phyloP scores from a whole-genome alignment of 1,284 basidiomycete genomes.

The Leccinum pachyderme region DNA sequence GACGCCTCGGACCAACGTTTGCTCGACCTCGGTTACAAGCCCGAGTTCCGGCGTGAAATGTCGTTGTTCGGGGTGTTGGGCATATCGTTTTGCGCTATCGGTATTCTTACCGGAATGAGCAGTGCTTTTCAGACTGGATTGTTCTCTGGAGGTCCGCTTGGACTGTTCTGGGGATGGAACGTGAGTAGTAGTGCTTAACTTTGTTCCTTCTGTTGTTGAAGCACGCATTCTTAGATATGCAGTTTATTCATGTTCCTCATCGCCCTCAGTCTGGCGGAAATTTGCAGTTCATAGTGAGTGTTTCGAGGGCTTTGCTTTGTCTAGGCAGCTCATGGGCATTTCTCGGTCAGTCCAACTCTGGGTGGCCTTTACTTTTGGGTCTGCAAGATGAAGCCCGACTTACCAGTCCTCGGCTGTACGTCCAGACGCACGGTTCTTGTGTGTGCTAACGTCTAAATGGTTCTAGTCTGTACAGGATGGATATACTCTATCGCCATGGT shows the following conservation, averaged over 20 bases:
- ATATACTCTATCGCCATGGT: constrained; percentile 62
- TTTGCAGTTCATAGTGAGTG: constrained; percentile 57
- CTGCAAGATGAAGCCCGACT: constrained; percentile 59
- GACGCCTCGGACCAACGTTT: constrained; percentile 42
- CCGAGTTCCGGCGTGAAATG: constrained; percentile 57
- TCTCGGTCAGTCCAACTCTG: constrained; percentile 46
- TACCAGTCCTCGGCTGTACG: constrained; percentile 55
- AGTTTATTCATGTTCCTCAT: constrained; percentile 62
- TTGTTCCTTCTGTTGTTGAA: not conserved
- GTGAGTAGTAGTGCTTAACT: constrained; percentile 33
- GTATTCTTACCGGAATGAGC: constrained; percentile 60
- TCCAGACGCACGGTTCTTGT: not conserved
- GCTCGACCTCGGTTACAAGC: constrained; percentile 53
- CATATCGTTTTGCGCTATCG: constrained; percentile 62
- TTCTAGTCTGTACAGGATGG: constrained; percentile 53
- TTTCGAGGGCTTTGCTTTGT: not conserved
- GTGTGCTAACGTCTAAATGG: not conserved
- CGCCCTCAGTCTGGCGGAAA: constrained; percentile 55
- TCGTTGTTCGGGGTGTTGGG: constrained; percentile 57
- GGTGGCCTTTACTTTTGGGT: constrained; percentile 64
- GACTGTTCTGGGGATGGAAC: constrained; percentile 67
- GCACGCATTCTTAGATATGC: constrained; percentile 41
- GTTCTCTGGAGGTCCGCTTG: constrained; percentile 58
- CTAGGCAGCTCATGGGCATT: constrained; percentile 2
- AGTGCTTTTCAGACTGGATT: constrained; percentile 58